Evolutionary conservation across 106 monocot genomes (phyloP), one percentile per base, ranked within the genome.

Genomic region (Dendrobium nobile): DNA sequence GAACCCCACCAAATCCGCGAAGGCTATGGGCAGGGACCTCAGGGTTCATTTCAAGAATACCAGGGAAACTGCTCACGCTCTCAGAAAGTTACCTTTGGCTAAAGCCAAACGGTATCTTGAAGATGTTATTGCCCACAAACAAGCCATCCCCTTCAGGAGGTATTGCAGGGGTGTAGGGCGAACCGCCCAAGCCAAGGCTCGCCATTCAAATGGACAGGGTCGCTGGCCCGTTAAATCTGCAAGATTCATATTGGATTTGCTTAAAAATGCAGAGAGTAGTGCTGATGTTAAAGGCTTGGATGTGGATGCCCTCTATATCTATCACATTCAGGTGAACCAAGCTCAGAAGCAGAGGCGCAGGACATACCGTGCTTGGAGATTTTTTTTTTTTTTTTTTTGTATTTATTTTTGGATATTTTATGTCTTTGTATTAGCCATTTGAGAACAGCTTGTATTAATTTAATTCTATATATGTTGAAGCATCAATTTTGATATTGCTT

Each of bases 301-400:
- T 84, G 95, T 95, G 15, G 95, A 95, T 84, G 65, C 86, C 3
- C 92, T 95, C 45, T 87, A 82, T 72, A 74, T 95, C 13, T 92
- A 92, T 18, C 95, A 95, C 84, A 87, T 92, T 37, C 95, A 95
- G 75, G 94, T 92, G 44, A 95, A 95, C 59, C 92, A 95, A 78
- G 94, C 94, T 22, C 90, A 91, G 77, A 95, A 92, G 64, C 92
- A 92, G 90, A 87, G 95, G 64, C 95, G 95, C 40, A 65, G 95
- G 0, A 95, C 95, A 1, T 95, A 92, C 78, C 88, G 95, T 79
- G 95, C 95, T 28, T 28, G 28, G 28, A 28, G 28, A 28, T 0
- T 28, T 28, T 28, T 28, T 28, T 28, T 28, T 28, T 28, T 28
- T 28, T 28, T 28, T 28, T 28, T 28, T 28, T 28, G 28, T 28